Evolutionary conservation across 805 yeast genomes (phyloP).

Genomic region (Debaryomyces maramus): DNA sequence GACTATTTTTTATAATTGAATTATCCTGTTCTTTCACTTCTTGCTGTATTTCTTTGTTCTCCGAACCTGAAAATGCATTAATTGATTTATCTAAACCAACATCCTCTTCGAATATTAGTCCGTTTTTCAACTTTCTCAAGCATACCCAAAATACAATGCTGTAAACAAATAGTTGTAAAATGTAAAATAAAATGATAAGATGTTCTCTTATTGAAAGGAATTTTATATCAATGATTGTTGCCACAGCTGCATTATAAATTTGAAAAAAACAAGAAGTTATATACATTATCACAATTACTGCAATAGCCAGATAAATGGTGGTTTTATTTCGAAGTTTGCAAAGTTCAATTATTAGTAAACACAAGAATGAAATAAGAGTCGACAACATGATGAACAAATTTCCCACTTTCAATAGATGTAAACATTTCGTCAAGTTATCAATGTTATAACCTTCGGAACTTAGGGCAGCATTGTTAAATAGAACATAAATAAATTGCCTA

Average conservation of each 20-base stretch:
- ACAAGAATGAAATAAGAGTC: conserved; percentile 3
- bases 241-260: conserved; percentile 2
- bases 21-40: neutral
- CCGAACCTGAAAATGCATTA: too few species aligned
- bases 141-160: neutral
- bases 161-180: conserved; percentile 1
- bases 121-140: neutral
- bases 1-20: neutral
- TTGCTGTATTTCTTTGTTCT: too few species aligned
- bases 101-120: neutral
- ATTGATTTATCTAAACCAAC: neutral
- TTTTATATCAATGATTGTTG: conserved; percentile 3
- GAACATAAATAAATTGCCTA: conserved; percentile 10
- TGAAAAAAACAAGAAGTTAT: conserved; percentile 1
- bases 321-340: neutral
- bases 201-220: conserved; percentile 5
- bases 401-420: conserved; percentile 7
- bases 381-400: conserved; percentile 13
- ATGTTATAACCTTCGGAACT: conserved; percentile 9
- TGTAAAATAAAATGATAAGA: neutral
- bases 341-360: neutral
- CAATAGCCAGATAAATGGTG: neutral
- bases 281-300: neutral
- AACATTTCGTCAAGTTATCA: conserved; percentile 7
- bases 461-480: conserved; percentile 17